A percentile compares a stretch with the other conserved stretches of the same genome.
phyloP scores from a whole-genome alignment of 2,329 filamentous ascomycete genomes.

The Neodidymelliopsis sp. region DNA sequence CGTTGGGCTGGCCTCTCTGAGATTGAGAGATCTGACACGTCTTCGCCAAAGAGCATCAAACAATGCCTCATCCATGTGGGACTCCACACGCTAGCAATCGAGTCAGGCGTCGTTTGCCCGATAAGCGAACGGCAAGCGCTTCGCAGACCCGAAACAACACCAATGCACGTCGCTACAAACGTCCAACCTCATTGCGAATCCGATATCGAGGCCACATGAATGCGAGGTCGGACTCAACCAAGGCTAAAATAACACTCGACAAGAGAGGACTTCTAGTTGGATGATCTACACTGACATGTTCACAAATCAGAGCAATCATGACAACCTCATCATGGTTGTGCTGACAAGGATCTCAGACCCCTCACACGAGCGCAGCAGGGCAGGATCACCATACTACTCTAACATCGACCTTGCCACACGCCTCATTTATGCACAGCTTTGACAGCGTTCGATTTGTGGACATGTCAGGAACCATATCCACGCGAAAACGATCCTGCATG shows the following conservation, averaged over 20 bases:
- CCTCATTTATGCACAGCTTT: neutral
- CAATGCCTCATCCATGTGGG: neutral
- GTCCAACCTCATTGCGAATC: conserved; percentile 1
- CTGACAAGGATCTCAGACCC: no score
- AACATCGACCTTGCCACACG: neutral
- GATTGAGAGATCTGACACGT: neutral
- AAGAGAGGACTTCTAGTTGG: no score
- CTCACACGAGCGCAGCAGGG: no score
- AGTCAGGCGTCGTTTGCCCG: conserved; percentile 2
- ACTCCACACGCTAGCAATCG: neutral
- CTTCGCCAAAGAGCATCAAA: neutral
- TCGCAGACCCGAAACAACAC: conserved; percentile 13
- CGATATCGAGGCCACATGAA: neutral
- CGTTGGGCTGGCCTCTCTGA: no score
- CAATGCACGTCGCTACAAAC: conserved; percentile 18
- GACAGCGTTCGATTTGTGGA: neutral
- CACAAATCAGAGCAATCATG: no score
- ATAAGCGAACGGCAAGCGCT: conserved; percentile 19
- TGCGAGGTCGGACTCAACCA: neutral
- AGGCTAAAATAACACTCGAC: no score
- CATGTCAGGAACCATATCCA: neutral
- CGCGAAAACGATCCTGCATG: neutral
- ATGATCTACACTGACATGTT: no score
- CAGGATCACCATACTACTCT: no score
- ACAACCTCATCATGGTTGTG: no score